Evolutionary conservation across 2,329 filamentous ascomycete species (phyloP).

Genomic region (Monilinia laxa): DNA sequence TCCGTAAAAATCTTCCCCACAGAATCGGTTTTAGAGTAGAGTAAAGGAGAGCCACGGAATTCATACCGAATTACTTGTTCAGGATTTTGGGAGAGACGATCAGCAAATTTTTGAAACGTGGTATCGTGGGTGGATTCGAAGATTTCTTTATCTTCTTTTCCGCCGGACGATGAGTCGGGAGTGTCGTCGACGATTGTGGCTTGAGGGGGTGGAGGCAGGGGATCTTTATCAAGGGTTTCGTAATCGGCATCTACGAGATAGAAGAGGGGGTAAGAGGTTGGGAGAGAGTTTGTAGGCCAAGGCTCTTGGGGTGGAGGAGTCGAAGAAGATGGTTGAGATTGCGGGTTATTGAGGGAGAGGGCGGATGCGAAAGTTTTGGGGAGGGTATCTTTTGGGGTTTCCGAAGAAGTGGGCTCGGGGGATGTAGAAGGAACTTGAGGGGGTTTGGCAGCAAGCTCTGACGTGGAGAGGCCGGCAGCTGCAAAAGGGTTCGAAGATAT

Average conservation of each 20-base stretch:
- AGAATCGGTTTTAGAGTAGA: constrained; percentile 76
- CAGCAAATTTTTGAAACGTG: constrained; percentile 77
- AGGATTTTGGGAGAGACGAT: constrained; percentile 74
- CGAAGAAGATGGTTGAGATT: constrained; percentile 37
- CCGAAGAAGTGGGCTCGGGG: constrained; percentile 23
- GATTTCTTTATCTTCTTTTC: constrained; percentile 65
- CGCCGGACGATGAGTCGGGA: constrained; percentile 38
- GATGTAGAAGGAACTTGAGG: constrained; percentile 39
- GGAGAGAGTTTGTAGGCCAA: constrained; percentile 72
- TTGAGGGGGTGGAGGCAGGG: constrained; percentile 51
- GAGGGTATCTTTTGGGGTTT: constrained; percentile 42
- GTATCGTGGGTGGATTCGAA: constrained; percentile 75
- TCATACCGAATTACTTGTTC: constrained; percentile 82
- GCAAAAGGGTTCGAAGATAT: constrained; percentile 50
- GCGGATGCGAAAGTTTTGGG: constrained; percentile 69
- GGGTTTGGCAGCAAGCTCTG: constrained; percentile 45
- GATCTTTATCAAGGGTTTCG: constrained; percentile 70
- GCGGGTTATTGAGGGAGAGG: constrained; percentile 66
- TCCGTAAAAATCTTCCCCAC: constrained; percentile 63
- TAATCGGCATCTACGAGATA: constrained; percentile 88
- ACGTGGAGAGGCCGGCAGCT: constrained; percentile 31
- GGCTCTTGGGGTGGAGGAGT: constrained; percentile 56
- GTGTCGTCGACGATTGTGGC: constrained; percentile 51
- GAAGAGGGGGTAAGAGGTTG: constrained; percentile 69
- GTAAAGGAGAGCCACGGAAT: constrained; percentile 67